Evolutionary conservation across 2,329 filamentous ascomycete species (phyloP).

Genomic region (Penicillium paneum): DNA sequence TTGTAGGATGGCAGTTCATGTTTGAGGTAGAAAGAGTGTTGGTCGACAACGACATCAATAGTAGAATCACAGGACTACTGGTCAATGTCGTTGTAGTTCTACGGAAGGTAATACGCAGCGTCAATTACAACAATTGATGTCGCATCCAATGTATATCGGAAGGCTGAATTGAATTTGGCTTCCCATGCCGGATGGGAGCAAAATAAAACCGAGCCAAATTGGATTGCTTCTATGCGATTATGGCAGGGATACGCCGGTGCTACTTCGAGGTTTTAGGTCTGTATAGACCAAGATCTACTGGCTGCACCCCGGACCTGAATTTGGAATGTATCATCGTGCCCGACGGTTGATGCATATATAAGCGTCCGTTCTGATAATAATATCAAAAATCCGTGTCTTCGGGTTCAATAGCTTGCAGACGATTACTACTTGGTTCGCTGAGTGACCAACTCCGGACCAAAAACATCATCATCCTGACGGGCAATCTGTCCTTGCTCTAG

Average conservation of each 20-base stretch:
- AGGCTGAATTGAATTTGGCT: not conserved
- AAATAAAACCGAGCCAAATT: not conserved
- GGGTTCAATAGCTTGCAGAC: not conserved
- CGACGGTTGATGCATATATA: not conserved
- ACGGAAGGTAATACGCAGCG: not conserved
- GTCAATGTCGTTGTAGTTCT: not conserved
- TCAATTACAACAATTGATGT: not conserved
- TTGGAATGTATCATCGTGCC: not conserved
- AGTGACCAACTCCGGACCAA: conserved; percentile 38
- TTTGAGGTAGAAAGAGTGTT: not conserved
- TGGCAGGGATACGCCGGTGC: not conserved
- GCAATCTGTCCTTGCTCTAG: conserved; percentile 30
- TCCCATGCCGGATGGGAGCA: not conserved
- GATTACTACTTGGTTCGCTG: conserved; percentile 30
- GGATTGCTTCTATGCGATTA: not conserved
- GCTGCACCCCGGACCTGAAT: not conserved
- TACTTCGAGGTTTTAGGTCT: not conserved
- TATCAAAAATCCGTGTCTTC: not conserved
- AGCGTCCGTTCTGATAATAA: not conserved
- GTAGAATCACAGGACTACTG: not conserved
- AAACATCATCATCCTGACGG: conserved; percentile 30
- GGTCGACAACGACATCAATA: not conserved
- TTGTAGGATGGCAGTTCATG: not conserved
- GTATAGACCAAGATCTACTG: not conserved
- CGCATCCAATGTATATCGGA: not conserved